These are phyloP conservation scores for Tausonia pullulans DNA, from an alignment of 1,284 basidiomycete species.

Conservation along the genomic window DNA sequence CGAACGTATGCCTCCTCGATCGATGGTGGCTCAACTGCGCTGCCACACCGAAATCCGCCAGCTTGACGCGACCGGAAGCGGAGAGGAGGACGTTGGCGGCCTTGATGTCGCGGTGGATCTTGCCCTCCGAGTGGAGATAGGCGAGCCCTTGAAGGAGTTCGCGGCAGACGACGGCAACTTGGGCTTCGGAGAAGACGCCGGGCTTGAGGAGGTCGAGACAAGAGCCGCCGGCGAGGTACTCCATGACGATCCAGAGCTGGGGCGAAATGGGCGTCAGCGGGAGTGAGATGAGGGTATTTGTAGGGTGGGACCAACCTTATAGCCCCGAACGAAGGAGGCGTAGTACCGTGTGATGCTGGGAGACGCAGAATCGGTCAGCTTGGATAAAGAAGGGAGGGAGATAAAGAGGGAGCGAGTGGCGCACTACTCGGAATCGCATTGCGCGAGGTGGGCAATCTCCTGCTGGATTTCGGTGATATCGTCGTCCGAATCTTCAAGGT, in stretches of 20 bases:
- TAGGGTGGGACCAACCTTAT: conserved; percentile 43
- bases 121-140: conserved; percentile 85
- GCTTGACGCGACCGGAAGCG: conserved; percentile 82
- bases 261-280: too few relatives aligned
- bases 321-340: conserved; percentile 89
- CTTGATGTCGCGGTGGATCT: conserved; percentile 98
- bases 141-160: conserved; percentile 89
- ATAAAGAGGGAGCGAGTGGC: neutral
- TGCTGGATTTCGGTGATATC: conserved; percentile 96
- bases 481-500: conserved; percentile 62
- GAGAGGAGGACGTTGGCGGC: conserved; percentile 92
- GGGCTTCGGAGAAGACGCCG: conserved; percentile 76
- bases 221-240: conserved; percentile 95
- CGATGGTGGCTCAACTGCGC: conserved; percentile 67
- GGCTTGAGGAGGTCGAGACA: conserved; percentile 91
- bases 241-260: conserved; percentile 94
- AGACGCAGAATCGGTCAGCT: neutral
- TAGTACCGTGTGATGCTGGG: conserved; percentile 77
- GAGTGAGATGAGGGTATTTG: too few relatives aligned
- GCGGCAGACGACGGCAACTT: conserved; percentile 87
- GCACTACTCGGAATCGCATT: conserved; percentile 80
- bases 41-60: conserved; percentile 93
- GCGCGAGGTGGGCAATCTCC: conserved; percentile 89
- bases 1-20: conserved; percentile 84
- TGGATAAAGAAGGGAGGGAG: neutral